Evolutionary conservation across 805 yeast genomes (phyloP).

Genomic region (Candida succiphila): DNA sequence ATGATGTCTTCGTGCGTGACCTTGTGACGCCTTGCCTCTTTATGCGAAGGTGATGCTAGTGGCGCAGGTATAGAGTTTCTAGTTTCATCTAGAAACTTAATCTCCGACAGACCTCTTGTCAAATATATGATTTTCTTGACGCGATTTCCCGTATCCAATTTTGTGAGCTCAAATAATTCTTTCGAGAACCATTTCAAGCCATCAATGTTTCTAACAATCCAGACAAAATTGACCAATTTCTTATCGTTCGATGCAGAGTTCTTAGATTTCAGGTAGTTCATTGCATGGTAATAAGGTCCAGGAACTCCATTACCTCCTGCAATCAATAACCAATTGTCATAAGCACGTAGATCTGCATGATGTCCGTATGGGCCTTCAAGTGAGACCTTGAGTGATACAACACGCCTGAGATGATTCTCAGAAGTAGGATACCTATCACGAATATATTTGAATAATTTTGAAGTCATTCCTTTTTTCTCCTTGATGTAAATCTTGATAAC

Average conservation of each 20-base stretch:
- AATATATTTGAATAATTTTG: slow-evolving; percentile 20
- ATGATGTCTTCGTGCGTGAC: no score
- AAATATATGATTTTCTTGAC: slow-evolving; percentile 13
- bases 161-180: slow-evolving; percentile 23
- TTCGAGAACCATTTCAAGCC: slow-evolving; percentile 33
- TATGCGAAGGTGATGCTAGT: no score
- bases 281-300: slow-evolving; percentile 38
- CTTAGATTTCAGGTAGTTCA: background rate
- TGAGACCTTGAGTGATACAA: slow-evolving; percentile 24
- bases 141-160: slow-evolving; percentile 6
- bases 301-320: slow-evolving; percentile 57
- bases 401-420: slow-evolving; percentile 18
- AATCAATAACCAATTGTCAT: slow-evolving; percentile 31
- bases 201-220: slow-evolving; percentile 31
- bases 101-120: no score
- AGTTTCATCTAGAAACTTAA: no score
- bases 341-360: slow-evolving; percentile 27
- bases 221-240: slow-evolving; percentile 27
- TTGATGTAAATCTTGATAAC: slow-evolving; percentile 32
- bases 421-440: no score
- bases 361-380: slow-evolving; percentile 53
- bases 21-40: no score
- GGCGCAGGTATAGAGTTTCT: no score
- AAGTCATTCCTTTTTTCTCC: slow-evolving; percentile 41
- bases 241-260: slow-evolving; percentile 11